A percentile compares a stretch with the other conserved stretches of the same genome.
Conservation (phyloP, 495 filamentous ascomycete species). For the Jackrogersella minutella region DNA sequence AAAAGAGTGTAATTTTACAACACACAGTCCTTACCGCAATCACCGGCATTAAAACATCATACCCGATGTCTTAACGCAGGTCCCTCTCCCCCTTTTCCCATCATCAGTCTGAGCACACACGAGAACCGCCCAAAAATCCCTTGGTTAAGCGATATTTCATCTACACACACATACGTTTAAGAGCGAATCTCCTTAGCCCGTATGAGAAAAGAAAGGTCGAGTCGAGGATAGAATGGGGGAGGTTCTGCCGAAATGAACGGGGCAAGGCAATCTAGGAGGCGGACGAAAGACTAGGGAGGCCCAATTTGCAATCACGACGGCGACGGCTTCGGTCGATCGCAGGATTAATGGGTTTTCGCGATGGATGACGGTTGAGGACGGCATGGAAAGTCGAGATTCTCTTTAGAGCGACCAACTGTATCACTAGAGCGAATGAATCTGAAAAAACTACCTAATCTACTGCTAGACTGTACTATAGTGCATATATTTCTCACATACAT, state of each 20-base stretch:
- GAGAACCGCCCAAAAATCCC: background rate
- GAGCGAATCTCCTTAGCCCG: background rate
- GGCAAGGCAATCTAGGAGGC: background rate
- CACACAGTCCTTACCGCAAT: conserved; percentile 40
- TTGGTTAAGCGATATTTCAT: background rate
- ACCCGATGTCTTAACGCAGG: background rate
- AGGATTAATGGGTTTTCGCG: background rate
- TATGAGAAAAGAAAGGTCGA: conserved; percentile 1
- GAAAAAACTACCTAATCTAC: background rate
- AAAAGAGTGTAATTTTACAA: conserved; percentile 38
- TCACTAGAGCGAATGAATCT: conserved; percentile 21
- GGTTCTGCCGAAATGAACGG: conserved; percentile 11
- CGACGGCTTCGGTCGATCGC: background rate
- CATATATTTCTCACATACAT: background rate
- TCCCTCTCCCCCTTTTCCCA: background rate
- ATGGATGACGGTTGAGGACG: background rate
- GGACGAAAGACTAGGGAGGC: background rate
- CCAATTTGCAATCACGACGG: too few relatives aligned
- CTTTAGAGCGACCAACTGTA: conserved; percentile 9
- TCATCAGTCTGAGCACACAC: background rate
- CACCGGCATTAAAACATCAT: conserved; percentile 23
- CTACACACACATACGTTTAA: background rate
- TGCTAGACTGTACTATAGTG: background rate
- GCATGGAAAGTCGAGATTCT: background rate
- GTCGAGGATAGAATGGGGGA: conserved; percentile 2